These are phyloP conservation scores for Abelmoschus esculentus DNA, from an alignment of 345 rosid genomes.

Conservation along the genomic window DNA sequence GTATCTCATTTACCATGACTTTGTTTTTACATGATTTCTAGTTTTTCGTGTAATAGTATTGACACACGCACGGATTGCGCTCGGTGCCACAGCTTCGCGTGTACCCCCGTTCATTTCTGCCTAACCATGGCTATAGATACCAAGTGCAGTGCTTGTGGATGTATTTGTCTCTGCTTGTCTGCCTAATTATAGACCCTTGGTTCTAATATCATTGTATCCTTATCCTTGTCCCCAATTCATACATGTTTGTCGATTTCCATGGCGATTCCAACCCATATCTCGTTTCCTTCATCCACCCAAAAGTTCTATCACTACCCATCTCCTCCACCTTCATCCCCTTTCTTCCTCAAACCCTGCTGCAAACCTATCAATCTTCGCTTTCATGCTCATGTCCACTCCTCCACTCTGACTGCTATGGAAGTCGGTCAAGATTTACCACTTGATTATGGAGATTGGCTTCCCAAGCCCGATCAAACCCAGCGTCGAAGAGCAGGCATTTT, in stretches of 20 bases:
- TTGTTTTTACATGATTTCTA: background rate
- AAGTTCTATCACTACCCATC: background rate
- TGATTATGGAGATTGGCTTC: constrained; percentile 54
- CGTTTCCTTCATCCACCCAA: background rate
- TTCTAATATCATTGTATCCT: background rate
- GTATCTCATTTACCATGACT: background rate
- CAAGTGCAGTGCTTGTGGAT: background rate
- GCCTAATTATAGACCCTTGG: background rate
- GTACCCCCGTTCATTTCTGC: background rate
- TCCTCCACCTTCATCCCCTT: constrained; percentile 2
- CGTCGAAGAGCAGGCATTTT: constrained; percentile 75
- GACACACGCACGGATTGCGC: background rate
- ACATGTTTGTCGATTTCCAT: background rate
- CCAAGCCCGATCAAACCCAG: constrained; percentile 30
- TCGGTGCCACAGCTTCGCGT: background rate
- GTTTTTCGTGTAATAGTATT: background rate
- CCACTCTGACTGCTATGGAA: constrained; percentile 16
- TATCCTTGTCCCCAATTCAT: background rate
- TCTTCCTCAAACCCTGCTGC: background rate
- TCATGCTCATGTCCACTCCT: constrained; percentile 20
- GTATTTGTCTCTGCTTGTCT: background rate
- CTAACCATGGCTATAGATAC: background rate
- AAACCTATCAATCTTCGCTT: constrained; percentile 14
- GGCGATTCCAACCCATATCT: background rate
- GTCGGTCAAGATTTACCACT: constrained; percentile 60